Evolutionary conservation across 345 rosid genomes (phyloP).

Genomic region (Gossypium turneri): DNA sequence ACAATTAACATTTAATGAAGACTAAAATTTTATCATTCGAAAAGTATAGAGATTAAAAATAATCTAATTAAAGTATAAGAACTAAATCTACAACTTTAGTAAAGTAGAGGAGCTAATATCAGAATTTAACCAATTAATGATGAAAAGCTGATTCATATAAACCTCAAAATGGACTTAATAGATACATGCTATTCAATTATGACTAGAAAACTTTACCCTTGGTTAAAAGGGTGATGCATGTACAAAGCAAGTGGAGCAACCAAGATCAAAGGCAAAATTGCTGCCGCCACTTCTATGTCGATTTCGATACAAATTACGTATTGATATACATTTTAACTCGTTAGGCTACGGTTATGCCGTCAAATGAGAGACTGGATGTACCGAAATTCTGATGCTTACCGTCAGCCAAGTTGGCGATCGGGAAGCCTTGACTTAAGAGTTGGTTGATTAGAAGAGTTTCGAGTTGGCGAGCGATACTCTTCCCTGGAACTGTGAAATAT

Average conservation of each 20-base stretch:
- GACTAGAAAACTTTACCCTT: not conserved
- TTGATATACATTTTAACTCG: constrained; percentile 1
- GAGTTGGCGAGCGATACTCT: constrained; percentile 86
- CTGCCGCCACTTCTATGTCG: constrained; percentile 31
- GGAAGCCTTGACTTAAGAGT: constrained; percentile 58
- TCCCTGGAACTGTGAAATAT: constrained; percentile 76
- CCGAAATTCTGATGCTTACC: constrained; percentile 95
- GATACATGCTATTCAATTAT: not conserved
- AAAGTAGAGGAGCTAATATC: too few relatives aligned
- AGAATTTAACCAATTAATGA: too few relatives aligned
- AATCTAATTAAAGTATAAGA: too few relatives aligned
- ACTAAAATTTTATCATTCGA: too few relatives aligned
- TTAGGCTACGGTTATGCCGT: constrained; percentile 30
- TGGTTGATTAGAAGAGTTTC: constrained; percentile 95
- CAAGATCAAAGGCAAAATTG: constrained; percentile 43
- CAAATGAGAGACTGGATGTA: constrained; percentile 33
- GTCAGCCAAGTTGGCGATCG: constrained; percentile 65
- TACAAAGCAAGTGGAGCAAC: constrained; percentile 36
- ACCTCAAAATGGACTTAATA: not conserved
- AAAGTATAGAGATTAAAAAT: too few relatives aligned
- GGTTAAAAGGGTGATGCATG: not conserved
- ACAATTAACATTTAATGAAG: too few relatives aligned
- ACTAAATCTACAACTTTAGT: too few relatives aligned
- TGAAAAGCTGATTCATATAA: not conserved
- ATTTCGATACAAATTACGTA: not conserved